Percentiles rank a stretch among this genome's conserved stretches.
Conservation (phyloP, 768 basidiomycete genomes). For the Psilocybe azurescens region DNA sequence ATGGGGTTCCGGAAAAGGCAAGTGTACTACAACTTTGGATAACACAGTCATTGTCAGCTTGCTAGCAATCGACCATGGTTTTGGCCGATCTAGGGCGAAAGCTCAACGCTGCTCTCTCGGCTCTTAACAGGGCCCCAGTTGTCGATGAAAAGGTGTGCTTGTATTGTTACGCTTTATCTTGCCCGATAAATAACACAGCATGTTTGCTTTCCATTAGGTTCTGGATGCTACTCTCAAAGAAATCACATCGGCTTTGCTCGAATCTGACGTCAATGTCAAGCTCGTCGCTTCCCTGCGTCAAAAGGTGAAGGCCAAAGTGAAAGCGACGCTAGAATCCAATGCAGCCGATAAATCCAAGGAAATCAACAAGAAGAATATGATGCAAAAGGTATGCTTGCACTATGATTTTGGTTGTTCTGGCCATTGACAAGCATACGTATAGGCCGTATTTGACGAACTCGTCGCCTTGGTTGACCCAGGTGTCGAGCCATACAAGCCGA, state of each 20-base stretch:
- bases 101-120: conserved; percentile 92
- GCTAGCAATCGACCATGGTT: conserved; percentile 68
- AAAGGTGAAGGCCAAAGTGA: conserved; percentile 91
- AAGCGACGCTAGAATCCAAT: conserved; percentile 73
- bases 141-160: conserved; percentile 87
- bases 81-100: conserved; percentile 93
- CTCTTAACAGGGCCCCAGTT: conserved; percentile 83
- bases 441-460: conserved; percentile 98
- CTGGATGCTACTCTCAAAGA: conserved; percentile 95
- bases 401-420: neutral
- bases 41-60: conserved; percentile 17
- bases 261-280: conserved; percentile 98
- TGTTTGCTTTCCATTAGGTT: conserved; percentile 55
- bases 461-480: conserved; percentile 95
- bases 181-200: neutral
- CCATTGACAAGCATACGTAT: conserved; percentile 5
- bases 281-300: conserved; percentile 86
- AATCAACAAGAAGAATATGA: conserved; percentile 80
- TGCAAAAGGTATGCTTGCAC: conserved; percentile 76
- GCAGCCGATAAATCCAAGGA: conserved; percentile 71
- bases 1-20: neutral
- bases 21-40: conserved; percentile 10
- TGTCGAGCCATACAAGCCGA: conserved; percentile 94
- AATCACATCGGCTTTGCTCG: conserved; percentile 90
- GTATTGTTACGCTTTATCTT: neutral